Evolutionary conservation across 257 asterid species (phyloP), one percentile per base, ranked within the genome.

Genomic region (Solanum piurae): DNA sequence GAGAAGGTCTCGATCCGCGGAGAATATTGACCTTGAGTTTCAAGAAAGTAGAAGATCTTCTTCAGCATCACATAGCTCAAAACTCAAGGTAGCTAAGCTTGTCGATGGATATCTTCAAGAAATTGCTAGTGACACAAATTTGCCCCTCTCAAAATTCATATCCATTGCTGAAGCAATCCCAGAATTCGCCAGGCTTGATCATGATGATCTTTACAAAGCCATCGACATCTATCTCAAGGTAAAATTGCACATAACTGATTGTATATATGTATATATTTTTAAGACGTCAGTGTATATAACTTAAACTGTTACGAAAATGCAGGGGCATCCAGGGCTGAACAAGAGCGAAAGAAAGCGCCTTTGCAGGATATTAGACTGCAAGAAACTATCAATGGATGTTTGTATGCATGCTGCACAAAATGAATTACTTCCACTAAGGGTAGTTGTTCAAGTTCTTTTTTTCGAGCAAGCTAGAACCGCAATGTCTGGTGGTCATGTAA

Each of bases 371-470:
- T 66, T 96, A 31, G 98, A 95, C 92, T 95, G 98, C 94, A 95
- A 92, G 73, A 94, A 95, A 64, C 79, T 96, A 33, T 96, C 98
- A 1, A 89, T 94, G 88, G 94, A 96, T 62, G 94, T 94, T 0
- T 96, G 99, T 83, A 93, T 94, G 95, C 98, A 95, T 34, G 99
- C 99, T 34, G 99, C 99, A 29, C 98, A 94, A 66, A 96, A 96
- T 86, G 99, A 96, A 88, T 91, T 94, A 90, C 98, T 96, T 10
- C 98, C 99, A 0, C 69, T 96, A 11, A 90, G 99, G 88, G 97
- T 96, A 36, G 94, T 96, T 10, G 98, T 96, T 66, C 98, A 96
- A 90, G 99, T 96, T 46, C 98, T 96, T 16, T 95, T 94, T 94
- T 93, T 93, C 14, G 98, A 96, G 95, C 99, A 96, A 86, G 98